These are phyloP conservation scores for Dictyostelium firmibasis DNA, from an alignment of 78 protist genomes.

Conservation along the genomic window DNA sequence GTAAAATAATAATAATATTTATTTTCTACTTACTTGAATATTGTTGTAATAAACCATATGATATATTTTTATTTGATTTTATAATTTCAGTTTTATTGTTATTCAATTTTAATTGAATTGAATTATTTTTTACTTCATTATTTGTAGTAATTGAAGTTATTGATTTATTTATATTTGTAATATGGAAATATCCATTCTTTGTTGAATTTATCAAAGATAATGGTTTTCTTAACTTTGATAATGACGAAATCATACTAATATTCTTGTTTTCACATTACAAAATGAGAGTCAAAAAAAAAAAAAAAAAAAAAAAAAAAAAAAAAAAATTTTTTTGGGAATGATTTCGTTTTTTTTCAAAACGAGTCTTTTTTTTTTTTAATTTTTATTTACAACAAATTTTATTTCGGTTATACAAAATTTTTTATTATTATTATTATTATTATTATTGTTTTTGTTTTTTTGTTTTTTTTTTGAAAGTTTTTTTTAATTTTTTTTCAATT, in stretches of 20 bases:
- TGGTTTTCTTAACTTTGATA: constrained; percentile 5
- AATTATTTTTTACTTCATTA: background rate
- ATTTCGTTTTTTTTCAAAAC: too few relatives aligned
- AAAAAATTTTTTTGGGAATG: background rate
- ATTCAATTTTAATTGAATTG: background rate
- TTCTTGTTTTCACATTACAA: background rate
- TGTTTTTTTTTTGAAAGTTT: background rate
- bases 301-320: background rate
- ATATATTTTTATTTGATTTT: background rate
- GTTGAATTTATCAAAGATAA: background rate
- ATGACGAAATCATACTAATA: background rate
- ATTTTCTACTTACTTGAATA: background rate
- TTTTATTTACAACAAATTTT: too few relatives aligned
- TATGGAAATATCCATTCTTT: background rate
- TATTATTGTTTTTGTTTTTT: too few relatives aligned
- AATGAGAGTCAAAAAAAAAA: too few relatives aligned
- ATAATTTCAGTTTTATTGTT: background rate
- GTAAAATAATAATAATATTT: too few relatives aligned
- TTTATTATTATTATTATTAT: too few relatives aligned
- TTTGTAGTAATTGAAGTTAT: background rate
- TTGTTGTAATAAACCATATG: background rate
- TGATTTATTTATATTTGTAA: background rate
- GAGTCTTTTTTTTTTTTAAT: background rate
- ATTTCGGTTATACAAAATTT: too few relatives aligned
- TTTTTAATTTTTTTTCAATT: background rate